Conservation (phyloP, 208 protist genomes). For the Leishmania turanica region DNA sequence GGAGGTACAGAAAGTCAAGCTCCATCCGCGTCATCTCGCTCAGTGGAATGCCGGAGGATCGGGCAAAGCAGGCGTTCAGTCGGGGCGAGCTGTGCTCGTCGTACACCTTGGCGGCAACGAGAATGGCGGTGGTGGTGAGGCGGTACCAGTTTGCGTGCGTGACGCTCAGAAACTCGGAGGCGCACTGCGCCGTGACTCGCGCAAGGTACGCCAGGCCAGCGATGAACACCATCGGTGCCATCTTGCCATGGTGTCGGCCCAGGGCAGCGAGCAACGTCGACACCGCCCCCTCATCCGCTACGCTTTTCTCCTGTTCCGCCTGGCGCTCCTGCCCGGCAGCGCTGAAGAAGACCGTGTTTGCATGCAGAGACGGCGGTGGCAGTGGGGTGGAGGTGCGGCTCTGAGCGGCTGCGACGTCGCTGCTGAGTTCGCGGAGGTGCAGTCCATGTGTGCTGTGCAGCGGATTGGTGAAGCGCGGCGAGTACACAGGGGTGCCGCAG, state of each 20-base stretch:
- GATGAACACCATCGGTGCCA: constrained; percentile 79
- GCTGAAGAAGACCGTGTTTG: constrained; percentile 14
- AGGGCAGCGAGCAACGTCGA: constrained; percentile 22
- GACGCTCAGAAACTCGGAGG: constrained; percentile 50
- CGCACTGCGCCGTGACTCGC: constrained; percentile 53
- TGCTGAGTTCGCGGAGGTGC: constrained; percentile 3
- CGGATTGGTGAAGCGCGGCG: constrained; percentile 8
- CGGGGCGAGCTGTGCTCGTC: constrained; percentile 57
- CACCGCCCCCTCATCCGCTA: constrained; percentile 21
- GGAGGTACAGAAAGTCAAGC: constrained; percentile 85
- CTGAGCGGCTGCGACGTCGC: not conserved
- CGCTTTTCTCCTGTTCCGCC: constrained; percentile 2
- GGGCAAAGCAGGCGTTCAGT: constrained; percentile 64
- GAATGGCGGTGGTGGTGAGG: constrained; percentile 63
- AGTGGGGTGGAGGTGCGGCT: not conserved
- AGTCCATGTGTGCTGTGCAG: constrained; percentile 10
- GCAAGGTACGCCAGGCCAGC: constrained; percentile 80
- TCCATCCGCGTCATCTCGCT: constrained; percentile 68
- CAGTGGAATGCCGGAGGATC: constrained; percentile 59
- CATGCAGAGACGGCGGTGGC: not conserved
- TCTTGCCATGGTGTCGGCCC: constrained; percentile 33
- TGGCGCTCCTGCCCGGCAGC: constrained; percentile 10
- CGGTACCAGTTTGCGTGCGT: constrained; percentile 83
- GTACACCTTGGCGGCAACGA: constrained; percentile 90
- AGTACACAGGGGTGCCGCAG: constrained; percentile 9